phyloP scores from a whole-genome alignment of 2,329 filamentous ascomycete species.

The Diaporthe ilicicola region DNA sequence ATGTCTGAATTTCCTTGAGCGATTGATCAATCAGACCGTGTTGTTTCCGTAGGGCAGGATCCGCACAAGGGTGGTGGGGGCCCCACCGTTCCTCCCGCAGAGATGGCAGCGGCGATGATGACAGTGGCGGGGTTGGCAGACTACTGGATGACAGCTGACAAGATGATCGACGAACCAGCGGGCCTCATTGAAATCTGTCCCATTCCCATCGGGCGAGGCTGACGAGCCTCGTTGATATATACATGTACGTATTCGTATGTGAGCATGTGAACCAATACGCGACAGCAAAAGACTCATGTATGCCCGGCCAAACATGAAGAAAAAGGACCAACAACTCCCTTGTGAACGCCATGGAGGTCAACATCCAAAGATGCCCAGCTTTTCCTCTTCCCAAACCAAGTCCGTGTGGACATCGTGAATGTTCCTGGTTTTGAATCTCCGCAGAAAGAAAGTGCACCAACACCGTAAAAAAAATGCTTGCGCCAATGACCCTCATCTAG shows the following conservation, averaged over 20 bases:
- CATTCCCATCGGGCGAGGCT: neutral
- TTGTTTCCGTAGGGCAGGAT: neutral
- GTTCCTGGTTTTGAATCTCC: conserved; percentile 3
- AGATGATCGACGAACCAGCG: neutral
- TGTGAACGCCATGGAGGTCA: neutral
- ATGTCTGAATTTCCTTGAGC: neutral
- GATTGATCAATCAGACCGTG: conserved; percentile 19
- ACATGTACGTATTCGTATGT: neutral
- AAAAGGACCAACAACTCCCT: neutral
- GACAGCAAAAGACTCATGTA: neutral
- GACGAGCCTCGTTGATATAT: neutral
- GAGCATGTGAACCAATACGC: neutral
- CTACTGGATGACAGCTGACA: neutral
- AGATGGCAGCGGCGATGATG: neutral
- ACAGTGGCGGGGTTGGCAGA: no score
- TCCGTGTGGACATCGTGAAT: conserved; percentile 21
- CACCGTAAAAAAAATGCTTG: conserved; percentile 20
- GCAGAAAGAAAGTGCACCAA: neutral
- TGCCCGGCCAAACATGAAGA: neutral
- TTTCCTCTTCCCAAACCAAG: conserved; percentile 7
- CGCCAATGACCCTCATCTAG: neutral
- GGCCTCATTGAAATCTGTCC: neutral
- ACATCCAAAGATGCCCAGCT: conserved; percentile 2
- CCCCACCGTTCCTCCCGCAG: conserved; percentile 7
- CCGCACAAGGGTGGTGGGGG: neutral